phyloP scores from a whole-genome alignment of 108 stramenopile genomes.

The Conticribra guillardii region DNA sequence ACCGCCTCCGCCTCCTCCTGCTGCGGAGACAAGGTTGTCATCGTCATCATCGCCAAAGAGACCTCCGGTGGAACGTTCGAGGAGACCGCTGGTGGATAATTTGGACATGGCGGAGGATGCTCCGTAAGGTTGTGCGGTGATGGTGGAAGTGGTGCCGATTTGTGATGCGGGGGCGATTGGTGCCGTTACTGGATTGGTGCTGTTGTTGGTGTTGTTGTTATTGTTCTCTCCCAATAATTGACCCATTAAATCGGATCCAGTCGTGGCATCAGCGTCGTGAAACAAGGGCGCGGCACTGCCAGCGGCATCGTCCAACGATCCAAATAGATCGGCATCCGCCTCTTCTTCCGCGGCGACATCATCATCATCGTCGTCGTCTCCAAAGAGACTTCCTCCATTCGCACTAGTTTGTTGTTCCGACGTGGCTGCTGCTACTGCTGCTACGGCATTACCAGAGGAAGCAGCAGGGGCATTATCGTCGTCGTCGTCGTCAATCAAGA shows the following conservation, averaged over 20 bases:
- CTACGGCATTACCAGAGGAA: background rate
- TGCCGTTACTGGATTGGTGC: no score
- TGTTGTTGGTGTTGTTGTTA: no score
- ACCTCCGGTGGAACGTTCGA: constrained; percentile 28
- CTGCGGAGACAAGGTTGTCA: constrained; percentile 7
- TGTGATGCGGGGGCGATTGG: no score
- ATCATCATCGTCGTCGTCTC: background rate
- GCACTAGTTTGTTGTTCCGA: background rate
- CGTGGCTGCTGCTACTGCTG: background rate
- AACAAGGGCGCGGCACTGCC: background rate
- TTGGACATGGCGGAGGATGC: background rate
- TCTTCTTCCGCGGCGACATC: background rate
- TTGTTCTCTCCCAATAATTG: no score
- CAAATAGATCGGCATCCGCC: constrained; percentile 18
- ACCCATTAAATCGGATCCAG: background rate
- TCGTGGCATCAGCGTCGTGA: background rate
- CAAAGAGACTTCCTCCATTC: background rate
- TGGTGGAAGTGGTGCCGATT: no score
- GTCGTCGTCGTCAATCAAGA: background rate
- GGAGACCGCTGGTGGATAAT: constrained; percentile 26
- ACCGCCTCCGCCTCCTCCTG: constrained; percentile 42
- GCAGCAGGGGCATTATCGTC: background rate
- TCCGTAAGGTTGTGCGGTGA: background rate
- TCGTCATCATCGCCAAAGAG: constrained; percentile 45
- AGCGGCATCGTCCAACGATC: constrained; percentile 2